Base-by-base conservation (phyloP, 768 basidiomycete genomes). In the Hericium coralloides region DNA sequence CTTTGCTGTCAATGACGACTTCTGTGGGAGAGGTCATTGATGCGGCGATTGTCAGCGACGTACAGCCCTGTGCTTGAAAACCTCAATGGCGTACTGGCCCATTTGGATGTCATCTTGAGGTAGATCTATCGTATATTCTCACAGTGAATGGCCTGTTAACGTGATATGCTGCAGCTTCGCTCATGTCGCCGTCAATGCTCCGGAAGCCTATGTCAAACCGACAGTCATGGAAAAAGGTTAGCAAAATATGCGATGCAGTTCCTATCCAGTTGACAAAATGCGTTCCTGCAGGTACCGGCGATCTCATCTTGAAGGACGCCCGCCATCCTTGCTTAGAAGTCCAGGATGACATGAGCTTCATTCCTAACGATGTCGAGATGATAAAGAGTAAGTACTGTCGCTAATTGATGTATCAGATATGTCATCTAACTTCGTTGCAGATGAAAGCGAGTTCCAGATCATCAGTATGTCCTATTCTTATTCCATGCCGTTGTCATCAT, bases 301-400 rank as follows among this genome's bases (percentile, higher is more conserved):
- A 84, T 66, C 75, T 98, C 12, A 70, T 91, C 41, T 75, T 98
- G 22, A 80, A 78, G 58, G 92, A 94, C 38, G 93, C 95, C 12
- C 78, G 97, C 23, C 97, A 99, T 73, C 97, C 97, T 14, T 98
- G 95, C 64, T 75, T 99, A 18, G 97, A 99, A 69, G 88, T 95
- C 4, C 94, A 98, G 66, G 95, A 98, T 52, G 97, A 93, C 41
- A 79, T 99, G 43, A 87, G 81, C 64, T 98, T 98, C 69, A 98
- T 99, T 63, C 79, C 95, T 1, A 99, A 98, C 66, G 92, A 98
- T 65, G 84, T 97, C 38, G 85, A 94, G 67, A 92, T 98, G 91
- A 81, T 89, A 49, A 93, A 92, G 74, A 85, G 90, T 83, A 62
- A 55, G 62, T 18, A 12, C 12, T 23, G 20, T 17, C 41, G 31